These are phyloP conservation scores for Antitrichia curtipendula DNA, from an alignment of 225 moss, liverwort and hornwort species.

Conservation along the genomic window DNA sequence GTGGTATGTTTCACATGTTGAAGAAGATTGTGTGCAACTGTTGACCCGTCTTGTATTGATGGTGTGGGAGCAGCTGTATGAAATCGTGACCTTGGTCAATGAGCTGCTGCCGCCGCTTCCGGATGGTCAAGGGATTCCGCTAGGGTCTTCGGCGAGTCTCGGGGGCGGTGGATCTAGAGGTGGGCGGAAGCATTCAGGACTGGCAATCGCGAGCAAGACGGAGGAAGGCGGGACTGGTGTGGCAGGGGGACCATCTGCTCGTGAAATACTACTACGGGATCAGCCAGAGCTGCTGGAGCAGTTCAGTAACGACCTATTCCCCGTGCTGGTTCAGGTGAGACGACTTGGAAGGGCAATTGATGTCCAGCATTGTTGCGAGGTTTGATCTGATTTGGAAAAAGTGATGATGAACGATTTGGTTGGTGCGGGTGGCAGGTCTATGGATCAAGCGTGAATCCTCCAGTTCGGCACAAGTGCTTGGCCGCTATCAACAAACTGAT, in stretches of 20 bases:
- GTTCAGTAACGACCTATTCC: constrained; percentile 80
- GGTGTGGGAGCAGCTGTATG: constrained; percentile 16
- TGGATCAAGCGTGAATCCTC: constrained; percentile 98
- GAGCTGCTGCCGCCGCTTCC: constrained; percentile 85
- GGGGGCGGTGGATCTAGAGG: constrained; percentile 39
- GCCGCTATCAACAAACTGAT: constrained; percentile 81
- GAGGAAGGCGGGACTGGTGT: constrained; percentile 39
- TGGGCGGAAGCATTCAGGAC: constrained; percentile 59
- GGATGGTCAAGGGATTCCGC: constrained; percentile 32
- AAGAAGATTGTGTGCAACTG: not conserved
- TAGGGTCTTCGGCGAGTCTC: constrained; percentile 46
- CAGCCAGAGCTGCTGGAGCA: constrained; percentile 88
- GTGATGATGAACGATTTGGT: not conserved
- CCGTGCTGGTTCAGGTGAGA: constrained; percentile 87
- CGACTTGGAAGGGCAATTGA: not conserved
- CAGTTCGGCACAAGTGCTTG: constrained; percentile 94
- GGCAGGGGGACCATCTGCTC: constrained; percentile 31
- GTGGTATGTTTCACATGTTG: not conserved
- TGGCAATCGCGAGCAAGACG: constrained; percentile 34
- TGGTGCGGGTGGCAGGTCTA: constrained; percentile 52
- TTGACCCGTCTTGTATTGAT: not conserved
- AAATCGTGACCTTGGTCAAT: constrained; percentile 90
- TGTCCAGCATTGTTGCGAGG: not conserved
- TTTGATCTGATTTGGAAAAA: not conserved
- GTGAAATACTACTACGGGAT: constrained; percentile 67